Evolutionary conservation across 73 alveolate species (phyloP).

Genomic region (Blepharisma stoltei): DNA sequence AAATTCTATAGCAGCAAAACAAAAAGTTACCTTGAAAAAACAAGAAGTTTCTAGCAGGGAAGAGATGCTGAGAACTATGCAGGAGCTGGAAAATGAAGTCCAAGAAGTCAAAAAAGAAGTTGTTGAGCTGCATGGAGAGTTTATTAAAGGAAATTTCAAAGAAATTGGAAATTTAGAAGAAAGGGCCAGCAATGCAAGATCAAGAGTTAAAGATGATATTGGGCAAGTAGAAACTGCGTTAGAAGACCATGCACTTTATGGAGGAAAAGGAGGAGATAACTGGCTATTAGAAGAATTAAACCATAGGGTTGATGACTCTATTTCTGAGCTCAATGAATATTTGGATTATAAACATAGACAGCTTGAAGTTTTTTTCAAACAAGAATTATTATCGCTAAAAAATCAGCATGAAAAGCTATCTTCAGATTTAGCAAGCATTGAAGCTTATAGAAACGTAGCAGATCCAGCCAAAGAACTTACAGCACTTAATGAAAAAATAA

Average conservation of each 20-base stretch:
- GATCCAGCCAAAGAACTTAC: not conserved
- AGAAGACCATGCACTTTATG: constrained; percentile 1
- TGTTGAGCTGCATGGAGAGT: not conserved
- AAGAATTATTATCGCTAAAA: not conserved
- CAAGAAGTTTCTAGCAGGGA: not conserved
- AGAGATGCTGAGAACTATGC: not conserved
- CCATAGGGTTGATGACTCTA: constrained; percentile 3
- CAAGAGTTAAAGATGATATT: not conserved
- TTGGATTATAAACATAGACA: not conserved
- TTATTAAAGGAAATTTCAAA: not conserved
- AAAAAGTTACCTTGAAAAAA: not conserved
- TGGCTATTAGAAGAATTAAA: constrained; percentile 1
- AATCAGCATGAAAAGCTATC: not conserved
- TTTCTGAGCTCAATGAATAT: not conserved
- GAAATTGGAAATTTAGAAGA: not conserved
- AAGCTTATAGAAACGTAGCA: not conserved
- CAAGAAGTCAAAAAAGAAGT: constrained; percentile 17
- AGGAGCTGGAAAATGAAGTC: not conserved
- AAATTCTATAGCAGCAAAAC: not conserved
- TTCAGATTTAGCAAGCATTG: not conserved
- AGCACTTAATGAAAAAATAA: not conserved
- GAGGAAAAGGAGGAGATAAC: constrained; percentile 3
- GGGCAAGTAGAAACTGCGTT: not conserved
- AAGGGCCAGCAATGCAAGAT: not conserved
- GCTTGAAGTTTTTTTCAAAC: not conserved